Percentiles rank a stretch among this genome's conserved stretches.
phyloP scores from a whole-genome alignment of 73 alveolate genomes.

The Effrenium voratum region DNA sequence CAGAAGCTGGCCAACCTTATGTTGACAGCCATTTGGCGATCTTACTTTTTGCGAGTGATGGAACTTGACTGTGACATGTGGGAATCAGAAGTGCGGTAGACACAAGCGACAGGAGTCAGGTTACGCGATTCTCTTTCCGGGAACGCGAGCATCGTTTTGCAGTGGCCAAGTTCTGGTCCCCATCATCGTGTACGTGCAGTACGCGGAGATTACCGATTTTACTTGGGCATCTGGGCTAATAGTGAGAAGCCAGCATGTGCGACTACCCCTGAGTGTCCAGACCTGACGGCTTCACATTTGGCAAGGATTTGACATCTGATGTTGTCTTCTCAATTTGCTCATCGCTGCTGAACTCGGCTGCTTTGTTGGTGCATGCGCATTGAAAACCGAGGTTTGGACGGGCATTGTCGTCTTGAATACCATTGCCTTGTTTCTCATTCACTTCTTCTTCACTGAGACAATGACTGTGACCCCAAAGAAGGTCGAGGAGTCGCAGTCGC shows the following conservation, averaged over 20 bases:
- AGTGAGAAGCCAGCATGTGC: neutral
- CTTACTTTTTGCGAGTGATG: too few species aligned
- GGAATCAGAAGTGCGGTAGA: too few species aligned
- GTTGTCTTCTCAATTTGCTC: too few species aligned
- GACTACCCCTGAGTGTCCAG: neutral
- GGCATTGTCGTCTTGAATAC: constrained; percentile 43
- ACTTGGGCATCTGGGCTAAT: constrained; percentile 3
- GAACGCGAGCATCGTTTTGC: too few species aligned
- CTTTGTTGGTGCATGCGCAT: neutral
- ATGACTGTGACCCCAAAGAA: constrained; percentile 34
- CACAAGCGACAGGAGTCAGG: too few species aligned
- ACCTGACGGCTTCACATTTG: neutral
- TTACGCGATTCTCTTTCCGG: too few species aligned
- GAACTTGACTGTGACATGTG: too few species aligned
- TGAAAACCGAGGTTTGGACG: constrained; percentile 24
- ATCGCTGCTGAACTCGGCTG: neutral
- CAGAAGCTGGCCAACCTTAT: too few species aligned
- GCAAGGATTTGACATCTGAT: neutral
- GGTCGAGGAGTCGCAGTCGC: neutral
- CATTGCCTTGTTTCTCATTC: constrained; percentile 39
- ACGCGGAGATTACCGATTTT: constrained; percentile 83
- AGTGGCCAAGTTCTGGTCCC: constrained; percentile 43
- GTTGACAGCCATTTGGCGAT: too few species aligned
- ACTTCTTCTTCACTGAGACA: constrained; percentile 70
- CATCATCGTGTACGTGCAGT: constrained; percentile 85